Evolutionary conservation across 2,329 filamentous ascomycete species (phyloP), one percentile per base, ranked within the genome.

Genomic region (Penicillium sp.): DNA sequence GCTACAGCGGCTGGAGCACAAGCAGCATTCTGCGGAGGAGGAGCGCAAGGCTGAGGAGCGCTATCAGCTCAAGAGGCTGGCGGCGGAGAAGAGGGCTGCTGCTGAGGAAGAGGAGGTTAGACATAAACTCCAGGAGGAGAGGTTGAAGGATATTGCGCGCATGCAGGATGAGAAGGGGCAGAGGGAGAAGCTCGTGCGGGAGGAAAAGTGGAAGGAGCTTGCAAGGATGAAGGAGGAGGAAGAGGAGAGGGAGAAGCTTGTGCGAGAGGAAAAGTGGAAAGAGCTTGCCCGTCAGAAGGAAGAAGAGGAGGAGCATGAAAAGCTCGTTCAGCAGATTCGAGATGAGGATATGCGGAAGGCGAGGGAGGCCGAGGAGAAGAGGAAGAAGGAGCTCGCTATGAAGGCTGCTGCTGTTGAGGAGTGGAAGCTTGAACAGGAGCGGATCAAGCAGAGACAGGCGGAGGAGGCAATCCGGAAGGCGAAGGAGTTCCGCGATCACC

Each of bases 331-430:
- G 13, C 13, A 45, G 49, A 52, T 44, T 31, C 29, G 41, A 33
- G 49, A 57, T 8, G 47, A 59, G 45, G 55, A 61, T 39, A 62
- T 67, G 27, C 53, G 62, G 35, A 69, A 70, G 50, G 69, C 73
- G 45, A 63, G 79, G 57, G 75, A 79, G 49, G 78, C 69, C n/a
- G 68, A 71, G 41, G 70, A 75, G 55, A 64, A 64, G n/a, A 63
- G 62, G 42, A 62, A 62, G 35, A 68, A 72, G 55, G 66, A 74
- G 56, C 55, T 61, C 4, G 66, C 67, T 53, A 73, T 76, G 57
- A 77, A 77, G 57, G 66, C 70, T 38, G 81, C 69, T 81, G 68
- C 66, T 57, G 71, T 75, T 25, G 69, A 72, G n/a, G 72, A 74
- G 57, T 75, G 69, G 70, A 73, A 72, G 58, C 53, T 69, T 8